A percentile compares a stretch with the other conserved stretches of the same genome.
These are phyloP conservation scores for Colletotrichum endophyticum DNA, from an alignment of 2,329 filamentous ascomycete genomes.

Conservation along the genomic window DNA sequence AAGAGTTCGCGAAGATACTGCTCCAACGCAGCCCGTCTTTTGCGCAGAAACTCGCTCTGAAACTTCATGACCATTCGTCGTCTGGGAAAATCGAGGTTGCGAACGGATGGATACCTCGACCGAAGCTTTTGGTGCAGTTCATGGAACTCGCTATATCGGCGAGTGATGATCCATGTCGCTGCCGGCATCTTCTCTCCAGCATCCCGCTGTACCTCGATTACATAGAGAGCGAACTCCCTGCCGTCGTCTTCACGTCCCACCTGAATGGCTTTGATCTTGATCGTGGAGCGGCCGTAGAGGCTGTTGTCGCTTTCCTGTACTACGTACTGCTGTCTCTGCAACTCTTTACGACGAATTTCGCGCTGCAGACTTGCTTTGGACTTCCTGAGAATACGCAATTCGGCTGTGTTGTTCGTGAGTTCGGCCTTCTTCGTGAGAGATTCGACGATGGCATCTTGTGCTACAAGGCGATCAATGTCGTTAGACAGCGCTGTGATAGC, in stretches of 20 bases:
- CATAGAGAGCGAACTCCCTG: conserved; percentile 90
- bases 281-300: conserved; percentile 86
- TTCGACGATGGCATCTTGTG: conserved; percentile 90
- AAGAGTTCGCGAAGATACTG: conserved; percentile 84
- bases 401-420: conserved; percentile 93
- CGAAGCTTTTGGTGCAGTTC: conserved; percentile 91
- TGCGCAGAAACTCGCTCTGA: conserved; percentile 93
- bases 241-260: conserved; percentile 92
- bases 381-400: conserved; percentile 89
- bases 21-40: conserved; percentile 82
- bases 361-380: conserved; percentile 92
- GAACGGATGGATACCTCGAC: conserved; percentile 83
- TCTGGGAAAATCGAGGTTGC: conserved; percentile 89
- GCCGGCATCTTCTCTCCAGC: conserved; percentile 96
- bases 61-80: conserved; percentile 95
- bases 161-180: conserved; percentile 91
- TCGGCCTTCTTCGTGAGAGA: conserved; percentile 93
- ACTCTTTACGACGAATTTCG: conserved; percentile 91
- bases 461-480: conserved; percentile 86
- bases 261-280: conserved; percentile 91
- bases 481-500: conserved; percentile 87
- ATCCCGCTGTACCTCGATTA: conserved; percentile 88
- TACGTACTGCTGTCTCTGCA: conserved; percentile 96
- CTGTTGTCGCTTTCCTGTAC: conserved; percentile 98
- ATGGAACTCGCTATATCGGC: conserved; percentile 95